Evolutionary conservation across 176 grass and related monocot genomes (phyloP), one percentile per base, ranked within the genome.

Genomic region (Carex pumila): DNA sequence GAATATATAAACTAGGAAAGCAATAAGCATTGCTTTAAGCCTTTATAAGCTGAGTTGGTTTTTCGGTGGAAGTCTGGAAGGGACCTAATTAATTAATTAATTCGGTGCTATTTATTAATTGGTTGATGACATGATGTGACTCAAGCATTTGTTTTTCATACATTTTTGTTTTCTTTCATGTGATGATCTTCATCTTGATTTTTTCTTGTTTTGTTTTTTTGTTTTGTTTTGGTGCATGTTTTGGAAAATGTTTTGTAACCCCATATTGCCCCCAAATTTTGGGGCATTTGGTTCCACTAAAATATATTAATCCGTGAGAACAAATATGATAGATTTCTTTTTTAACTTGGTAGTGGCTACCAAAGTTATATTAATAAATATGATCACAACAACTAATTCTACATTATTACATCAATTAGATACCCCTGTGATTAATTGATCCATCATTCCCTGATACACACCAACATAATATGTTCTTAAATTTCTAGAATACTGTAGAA

Each of bases 31-130:
- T 76, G 72, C 72, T 76, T 76, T 13, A 52, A 12, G 7, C 52
- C 72, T 76, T 76, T 13, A 29, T 34, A 34, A 25, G 45, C 7
- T 75, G 45, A 53, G 71, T 47, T 75, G 71, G 21, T 6, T 53
- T 53, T 76, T 76, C 13, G 71, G 47, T 77, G 73, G 49, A 50
- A 50, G 47, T 3, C 47, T 50, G 47, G 47, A 56, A 17, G 73
- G 29, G 30, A 32, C 29, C 73, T 34, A 78, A 78, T 78, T 34
- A 78, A 34, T 57, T 78, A 71, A 71, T 71, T 21, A 78, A 56
- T 78, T 56, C 31, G 50, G 73, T 78, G 73, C 73, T 56, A 32
- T 78, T 56, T 78, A 78, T 78, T 57, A 78, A 78, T 78, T 78
- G 19, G 73, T 52, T 78, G 73, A 12, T 50, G 47, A 50, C 47